Percentiles rank a stretch among this genome's conserved stretches.
Conservation (phyloP, 2,329 filamentous ascomycete species). For the Echinosphaeria canescens region DNA sequence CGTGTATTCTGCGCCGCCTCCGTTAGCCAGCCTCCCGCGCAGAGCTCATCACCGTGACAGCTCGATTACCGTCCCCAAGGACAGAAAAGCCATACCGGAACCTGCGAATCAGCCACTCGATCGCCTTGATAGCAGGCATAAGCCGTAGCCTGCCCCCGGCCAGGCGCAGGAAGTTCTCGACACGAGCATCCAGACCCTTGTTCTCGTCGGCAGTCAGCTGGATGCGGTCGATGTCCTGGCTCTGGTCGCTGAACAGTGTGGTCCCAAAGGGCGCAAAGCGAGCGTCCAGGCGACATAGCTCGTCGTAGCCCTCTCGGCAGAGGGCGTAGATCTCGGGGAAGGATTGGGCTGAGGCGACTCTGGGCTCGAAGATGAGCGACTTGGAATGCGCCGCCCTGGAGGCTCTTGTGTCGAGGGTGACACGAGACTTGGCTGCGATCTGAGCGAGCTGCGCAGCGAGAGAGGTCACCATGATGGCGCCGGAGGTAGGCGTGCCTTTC, state of each 20-base stretch:
- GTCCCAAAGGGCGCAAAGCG: constrained; percentile 55
- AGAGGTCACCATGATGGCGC: constrained; percentile 23
- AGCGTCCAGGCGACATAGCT: constrained; percentile 69
- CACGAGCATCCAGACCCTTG: constrained; percentile 49
- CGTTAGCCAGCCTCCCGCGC: too few relatives aligned
- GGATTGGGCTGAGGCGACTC: constrained; percentile 67
- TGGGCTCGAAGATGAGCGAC: constrained; percentile 81
- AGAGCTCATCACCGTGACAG: too few relatives aligned
- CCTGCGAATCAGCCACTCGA: constrained; percentile 86
- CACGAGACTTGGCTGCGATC: constrained; percentile 75
- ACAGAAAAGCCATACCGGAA: constrained; percentile 67
- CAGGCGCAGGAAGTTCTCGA: constrained; percentile 69
- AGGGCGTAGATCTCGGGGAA: constrained; percentile 77
- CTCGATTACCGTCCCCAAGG: too few relatives aligned
- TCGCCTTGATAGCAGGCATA: constrained; percentile 70
- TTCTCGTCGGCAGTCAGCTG: constrained; percentile 73
- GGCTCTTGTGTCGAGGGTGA: constrained; percentile 79
- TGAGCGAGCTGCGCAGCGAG: constrained; percentile 87
- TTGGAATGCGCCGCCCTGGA: constrained; percentile 84
- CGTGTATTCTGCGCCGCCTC: constrained; percentile 47
- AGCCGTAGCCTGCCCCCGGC: constrained; percentile 58
- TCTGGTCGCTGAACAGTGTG: constrained; percentile 84
- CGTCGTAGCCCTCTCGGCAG: constrained; percentile 76
- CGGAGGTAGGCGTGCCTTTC: too few relatives aligned
- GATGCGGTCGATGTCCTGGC: constrained; percentile 68